Evolutionary conservation across 352 stramenopile genomes (phyloP).

Genomic region (Globisporangium camurandrum): DNA sequence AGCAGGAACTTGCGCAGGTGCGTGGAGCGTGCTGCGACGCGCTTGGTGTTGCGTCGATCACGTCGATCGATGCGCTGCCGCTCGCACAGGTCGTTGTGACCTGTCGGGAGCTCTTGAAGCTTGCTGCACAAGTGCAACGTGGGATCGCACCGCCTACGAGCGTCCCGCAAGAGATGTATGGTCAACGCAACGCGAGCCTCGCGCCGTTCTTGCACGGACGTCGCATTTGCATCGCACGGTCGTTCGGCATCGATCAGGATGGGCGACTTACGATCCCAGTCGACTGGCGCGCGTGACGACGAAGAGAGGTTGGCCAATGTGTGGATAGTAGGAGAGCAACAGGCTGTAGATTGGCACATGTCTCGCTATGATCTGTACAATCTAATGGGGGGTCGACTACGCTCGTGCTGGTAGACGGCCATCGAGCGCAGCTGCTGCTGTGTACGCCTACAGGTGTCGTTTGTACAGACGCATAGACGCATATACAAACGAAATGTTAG

Average conservation of each 20-base stretch:
- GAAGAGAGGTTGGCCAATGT: neutral
- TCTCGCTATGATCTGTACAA: neutral
- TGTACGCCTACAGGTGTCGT: conserved; percentile 14
- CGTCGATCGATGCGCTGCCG: conserved; percentile 21
- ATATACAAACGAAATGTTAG: neutral
- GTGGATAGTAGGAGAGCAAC: neutral
- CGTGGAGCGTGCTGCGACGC: conserved; percentile 22
- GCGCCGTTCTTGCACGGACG: conserved; percentile 18
- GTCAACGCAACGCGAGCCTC: conserved; percentile 5
- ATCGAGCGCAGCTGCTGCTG: conserved; percentile 17
- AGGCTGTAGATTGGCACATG: neutral
- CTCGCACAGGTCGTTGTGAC: conserved; percentile 23
- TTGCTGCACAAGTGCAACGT: conserved; percentile 18
- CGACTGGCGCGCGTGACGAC: conserved; percentile 1
- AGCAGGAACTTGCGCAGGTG: conserved; percentile 30
- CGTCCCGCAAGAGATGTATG: conserved; percentile 11
- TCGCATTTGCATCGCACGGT: conserved; percentile 23
- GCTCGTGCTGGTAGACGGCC: too few relatives aligned
- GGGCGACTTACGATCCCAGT: conserved; percentile 25
- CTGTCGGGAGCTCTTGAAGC: conserved; percentile 23
- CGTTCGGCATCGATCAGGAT: conserved; percentile 35
- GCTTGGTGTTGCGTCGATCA: conserved; percentile 28
- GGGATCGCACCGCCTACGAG: conserved; percentile 4
- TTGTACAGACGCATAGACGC: neutral
- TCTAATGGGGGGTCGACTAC: too few relatives aligned